Conservation (phyloP, 2,329 filamentous ascomycete species). For the Apiospora aurea region DNA sequence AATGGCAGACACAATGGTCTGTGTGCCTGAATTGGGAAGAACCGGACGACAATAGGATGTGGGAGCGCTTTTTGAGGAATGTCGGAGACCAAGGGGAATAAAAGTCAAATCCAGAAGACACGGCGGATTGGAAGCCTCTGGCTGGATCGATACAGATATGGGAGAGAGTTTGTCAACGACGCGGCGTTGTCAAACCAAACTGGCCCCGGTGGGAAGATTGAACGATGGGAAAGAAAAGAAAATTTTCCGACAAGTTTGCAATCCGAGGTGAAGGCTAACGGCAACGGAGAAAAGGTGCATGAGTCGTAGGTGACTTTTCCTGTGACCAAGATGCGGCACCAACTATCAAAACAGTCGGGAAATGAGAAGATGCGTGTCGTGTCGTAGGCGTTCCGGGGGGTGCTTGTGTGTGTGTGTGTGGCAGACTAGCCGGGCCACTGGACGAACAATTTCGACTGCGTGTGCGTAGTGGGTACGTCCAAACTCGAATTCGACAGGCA, state of each 20-base stretch:
- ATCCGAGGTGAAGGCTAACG: conserved; percentile 22
- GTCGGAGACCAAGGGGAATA: neutral
- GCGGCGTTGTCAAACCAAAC: conserved; percentile 18
- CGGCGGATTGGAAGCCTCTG: neutral
- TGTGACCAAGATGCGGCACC: conserved; percentile 30
- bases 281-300: conserved; percentile 1
- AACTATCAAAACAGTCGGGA: conserved; percentile 25
- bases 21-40: neutral
- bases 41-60: conserved; percentile 4
- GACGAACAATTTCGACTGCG: conserved; percentile 20
- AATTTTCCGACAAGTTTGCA: conserved; percentile 13
- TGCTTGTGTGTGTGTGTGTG: conserved; percentile 13
- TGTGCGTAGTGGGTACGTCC: conserved; percentile 9
- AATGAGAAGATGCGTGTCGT: conserved; percentile 23
- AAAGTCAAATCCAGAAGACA: conserved; percentile 4
- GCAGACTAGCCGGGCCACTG: conserved; percentile 9
- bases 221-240: conserved; percentile 7
- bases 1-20: conserved; percentile 18
- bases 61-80: neutral
- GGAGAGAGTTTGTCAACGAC: conserved; percentile 9
- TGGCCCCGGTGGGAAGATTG: neutral
- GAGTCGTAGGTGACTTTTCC: conserved; percentile 23
- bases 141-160: neutral
- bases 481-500: conserved; percentile 15
- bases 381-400: conserved; percentile 21